These are phyloP conservation scores for Ustilago loliicola DNA, from an alignment of 1,284 basidiomycete genomes.

Conservation along the genomic window DNA sequence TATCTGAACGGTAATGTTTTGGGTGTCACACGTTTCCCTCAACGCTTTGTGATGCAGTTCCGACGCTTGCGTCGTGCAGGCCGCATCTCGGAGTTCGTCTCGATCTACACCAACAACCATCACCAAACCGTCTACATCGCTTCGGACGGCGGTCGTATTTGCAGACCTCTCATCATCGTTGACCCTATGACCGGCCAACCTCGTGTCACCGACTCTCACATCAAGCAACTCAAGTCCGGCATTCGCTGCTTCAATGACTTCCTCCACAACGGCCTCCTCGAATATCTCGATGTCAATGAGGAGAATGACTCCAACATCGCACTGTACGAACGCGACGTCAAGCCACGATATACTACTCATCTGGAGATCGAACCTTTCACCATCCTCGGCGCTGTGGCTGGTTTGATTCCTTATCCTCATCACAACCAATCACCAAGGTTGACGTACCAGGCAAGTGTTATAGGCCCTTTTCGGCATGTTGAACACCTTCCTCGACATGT, in stretches of 20 bases:
- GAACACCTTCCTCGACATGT: too few relatives aligned
- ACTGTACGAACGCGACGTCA: constrained; percentile 90
- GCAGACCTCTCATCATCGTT: constrained; percentile 97
- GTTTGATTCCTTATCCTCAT: constrained; percentile 98
- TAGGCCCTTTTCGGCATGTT: background rate
- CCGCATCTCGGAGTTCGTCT: constrained; percentile 94
- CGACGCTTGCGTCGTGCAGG: constrained; percentile 91
- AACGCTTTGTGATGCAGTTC: constrained; percentile 89
- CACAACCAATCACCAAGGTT: constrained; percentile 99
- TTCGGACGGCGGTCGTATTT: constrained; percentile 96
- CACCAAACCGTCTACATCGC: constrained; percentile 96
- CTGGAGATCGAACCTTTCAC: constrained; percentile 99
- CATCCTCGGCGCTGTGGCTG: constrained; percentile 94
- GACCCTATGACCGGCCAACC: constrained; percentile 79
- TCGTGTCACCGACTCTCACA: constrained; percentile 85
- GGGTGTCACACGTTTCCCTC: constrained; percentile 88
- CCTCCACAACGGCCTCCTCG: constrained; percentile 92
- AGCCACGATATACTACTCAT: constrained; percentile 83
- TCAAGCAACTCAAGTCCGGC: constrained; percentile 83
- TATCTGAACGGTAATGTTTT: constrained; percentile 97
- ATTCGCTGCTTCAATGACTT: constrained; percentile 93
- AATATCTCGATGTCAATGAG: constrained; percentile 99
- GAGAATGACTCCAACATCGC: constrained; percentile 99
- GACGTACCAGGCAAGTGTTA: constrained; percentile 77
- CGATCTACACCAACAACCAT: constrained; percentile 95